These are phyloP conservation scores for Phoenix roebelenii DNA, from an alignment of 176 grass and related monocot genomes.

Conservation along the genomic window DNA sequence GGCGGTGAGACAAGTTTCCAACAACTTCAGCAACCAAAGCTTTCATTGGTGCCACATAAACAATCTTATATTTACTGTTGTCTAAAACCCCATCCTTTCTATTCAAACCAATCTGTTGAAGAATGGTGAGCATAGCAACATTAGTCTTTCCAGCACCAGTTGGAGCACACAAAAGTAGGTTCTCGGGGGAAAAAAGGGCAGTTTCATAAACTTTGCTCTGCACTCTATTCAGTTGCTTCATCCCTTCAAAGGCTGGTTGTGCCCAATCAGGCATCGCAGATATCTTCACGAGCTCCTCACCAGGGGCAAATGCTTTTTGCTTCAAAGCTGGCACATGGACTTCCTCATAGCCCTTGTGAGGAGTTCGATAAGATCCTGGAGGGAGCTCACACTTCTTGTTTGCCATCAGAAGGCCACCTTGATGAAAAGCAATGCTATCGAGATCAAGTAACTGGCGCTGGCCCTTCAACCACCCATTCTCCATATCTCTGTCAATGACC, in stretches of 20 bases:
- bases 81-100: conserved; percentile 72
- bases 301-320: conserved; percentile 42
- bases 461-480: conserved; percentile 85
- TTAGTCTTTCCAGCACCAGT: conserved; percentile 99
- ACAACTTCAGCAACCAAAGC: conserved; percentile 95
- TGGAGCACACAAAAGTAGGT: conserved; percentile 80
- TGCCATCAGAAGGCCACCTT: conserved; percentile 88
- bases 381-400: conserved; percentile 85
- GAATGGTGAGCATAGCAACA: conserved; percentile 81
- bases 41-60: conserved; percentile 98
- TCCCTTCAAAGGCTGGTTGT: conserved; percentile 64
- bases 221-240: conserved; percentile 85
- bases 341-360: conserved; percentile 86
- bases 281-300: conserved; percentile 87
- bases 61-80: conserved; percentile 84
- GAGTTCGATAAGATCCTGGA: conserved; percentile 50
- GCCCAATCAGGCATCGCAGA: conserved; percentile 62
- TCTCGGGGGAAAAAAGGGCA: conserved; percentile 68
- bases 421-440: conserved; percentile 72
- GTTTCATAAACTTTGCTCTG: conserved; percentile 91
- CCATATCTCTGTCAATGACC: conserved; percentile 48
- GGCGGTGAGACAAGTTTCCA: conserved; percentile 65
- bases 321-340: conserved; percentile 73
- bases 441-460: conserved; percentile 82
- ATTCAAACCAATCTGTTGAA: conserved; percentile 81